These are phyloP conservation scores for Suhomyces bribrorum DNA, from an alignment of 1,139 yeast genomes.

Conservation along the genomic window DNA sequence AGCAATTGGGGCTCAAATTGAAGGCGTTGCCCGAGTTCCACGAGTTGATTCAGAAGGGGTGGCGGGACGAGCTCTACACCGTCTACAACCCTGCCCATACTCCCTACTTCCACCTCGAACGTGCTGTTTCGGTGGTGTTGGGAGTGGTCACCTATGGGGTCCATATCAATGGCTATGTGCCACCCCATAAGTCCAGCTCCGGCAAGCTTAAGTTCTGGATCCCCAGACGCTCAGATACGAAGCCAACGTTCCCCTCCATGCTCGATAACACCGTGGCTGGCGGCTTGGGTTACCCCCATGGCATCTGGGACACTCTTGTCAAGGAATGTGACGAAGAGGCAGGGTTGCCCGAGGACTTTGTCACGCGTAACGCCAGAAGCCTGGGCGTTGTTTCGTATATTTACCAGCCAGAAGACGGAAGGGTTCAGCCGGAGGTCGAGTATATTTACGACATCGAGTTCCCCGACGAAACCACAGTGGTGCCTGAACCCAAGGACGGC, in stretches of 20 bases:
- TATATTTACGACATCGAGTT: slow-evolving; percentile 72
- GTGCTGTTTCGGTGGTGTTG: slow-evolving; percentile 76
- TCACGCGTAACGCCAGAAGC: slow-evolving; percentile 43
- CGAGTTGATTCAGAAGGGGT: slow-evolving; percentile 56
- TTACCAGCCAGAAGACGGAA: slow-evolving; percentile 49
- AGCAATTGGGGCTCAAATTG: slow-evolving; percentile 46
- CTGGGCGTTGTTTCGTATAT: slow-evolving; percentile 75
- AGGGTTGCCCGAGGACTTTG: slow-evolving; percentile 59
- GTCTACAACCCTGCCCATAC: slow-evolving; percentile 56
- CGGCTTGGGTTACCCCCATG: slow-evolving; percentile 83
- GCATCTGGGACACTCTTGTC: slow-evolving; percentile 70
- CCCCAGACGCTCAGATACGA: slow-evolving; percentile 73
- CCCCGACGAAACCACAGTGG: slow-evolving; percentile 42
- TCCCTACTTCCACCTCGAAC: slow-evolving; percentile 71
- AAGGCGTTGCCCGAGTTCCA: slow-evolving; percentile 37
- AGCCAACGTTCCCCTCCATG: slow-evolving; percentile 88
- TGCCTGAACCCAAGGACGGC: slow-evolving; percentile 79
- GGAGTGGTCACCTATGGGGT: slow-evolving; percentile 92
- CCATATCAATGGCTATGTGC: slow-evolving; percentile 78
- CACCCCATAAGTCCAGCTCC: slow-evolving; percentile 33
- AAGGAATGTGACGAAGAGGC: slow-evolving; percentile 94
- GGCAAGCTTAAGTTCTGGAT: slow-evolving; percentile 72
- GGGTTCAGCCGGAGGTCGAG: slow-evolving; percentile 88
- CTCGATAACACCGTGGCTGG: slow-evolving; percentile 95
- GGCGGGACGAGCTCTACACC: slow-evolving; percentile 85